Evolutionary conservation across 371 early-diverging fungal genomes (phyloP).

Genomic region (Syncephalastrum monosporum): DNA sequence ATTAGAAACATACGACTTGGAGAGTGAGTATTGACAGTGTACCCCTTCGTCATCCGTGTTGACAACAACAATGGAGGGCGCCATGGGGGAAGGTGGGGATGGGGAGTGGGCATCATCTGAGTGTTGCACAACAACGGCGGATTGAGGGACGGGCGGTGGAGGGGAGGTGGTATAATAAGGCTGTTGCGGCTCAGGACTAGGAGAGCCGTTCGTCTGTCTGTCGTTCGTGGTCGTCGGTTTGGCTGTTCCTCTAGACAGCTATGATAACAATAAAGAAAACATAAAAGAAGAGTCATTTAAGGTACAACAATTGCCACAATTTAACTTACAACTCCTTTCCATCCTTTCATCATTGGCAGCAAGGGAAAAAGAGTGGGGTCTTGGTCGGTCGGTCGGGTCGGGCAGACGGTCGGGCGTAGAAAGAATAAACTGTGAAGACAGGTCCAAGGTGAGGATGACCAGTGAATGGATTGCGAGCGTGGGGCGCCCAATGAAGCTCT

Average conservation of each 20-base stretch:
- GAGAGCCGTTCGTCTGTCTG: conserved; percentile 2
- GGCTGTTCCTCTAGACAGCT: conserved; percentile 27
- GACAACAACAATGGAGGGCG: conserved; percentile 26
- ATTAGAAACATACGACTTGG: not conserved
- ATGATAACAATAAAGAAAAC: conserved; percentile 9
- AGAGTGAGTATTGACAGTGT: conserved; percentile 1
- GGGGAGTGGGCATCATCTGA: not conserved
- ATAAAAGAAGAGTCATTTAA: conserved; percentile 7
- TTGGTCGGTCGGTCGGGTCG: too few relatives aligned
- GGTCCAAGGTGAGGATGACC: too few relatives aligned
- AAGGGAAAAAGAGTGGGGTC: conserved; percentile 7
- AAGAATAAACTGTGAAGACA: too few relatives aligned
- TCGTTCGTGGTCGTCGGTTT: conserved; percentile 10
- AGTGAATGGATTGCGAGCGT: too few relatives aligned
- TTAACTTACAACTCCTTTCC: conserved; percentile 37
- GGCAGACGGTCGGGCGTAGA: too few relatives aligned
- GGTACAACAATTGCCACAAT: not conserved
- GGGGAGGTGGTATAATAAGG: conserved; percentile 1
- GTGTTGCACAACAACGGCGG: conserved; percentile 2
- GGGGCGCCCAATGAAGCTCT: too few relatives aligned
- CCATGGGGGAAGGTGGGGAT: conserved; percentile 6
- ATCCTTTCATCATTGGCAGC: conserved; percentile 38
- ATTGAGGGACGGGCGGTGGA: conserved; percentile 7
- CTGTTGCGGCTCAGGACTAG: conserved; percentile 7
- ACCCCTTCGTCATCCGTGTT: conserved; percentile 24